Percentiles rank a stretch among this genome's conserved stretches.
Conservation (phyloP, 768 basidiomycete genomes). For the Pisolithus tinctorius region DNA sequence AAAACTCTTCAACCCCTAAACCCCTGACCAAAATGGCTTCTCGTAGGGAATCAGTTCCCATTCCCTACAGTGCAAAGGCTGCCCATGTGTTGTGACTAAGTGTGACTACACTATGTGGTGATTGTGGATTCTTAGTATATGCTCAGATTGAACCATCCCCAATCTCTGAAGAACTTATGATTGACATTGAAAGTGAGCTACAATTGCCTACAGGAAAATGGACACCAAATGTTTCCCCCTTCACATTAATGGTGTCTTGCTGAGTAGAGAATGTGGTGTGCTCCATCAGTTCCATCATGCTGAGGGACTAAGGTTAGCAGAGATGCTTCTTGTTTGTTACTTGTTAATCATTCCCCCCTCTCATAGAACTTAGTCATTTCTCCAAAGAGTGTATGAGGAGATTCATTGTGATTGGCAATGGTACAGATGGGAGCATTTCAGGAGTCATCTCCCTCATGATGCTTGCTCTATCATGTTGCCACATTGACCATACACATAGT, state of each 20-base stretch:
- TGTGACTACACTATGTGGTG: no score
- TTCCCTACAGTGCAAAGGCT: no score
- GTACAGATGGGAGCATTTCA: no score
- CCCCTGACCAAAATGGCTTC: no score
- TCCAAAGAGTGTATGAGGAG: conserved; percentile 48
- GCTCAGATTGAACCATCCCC: no score
- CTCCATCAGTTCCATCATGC: conserved; percentile 60
- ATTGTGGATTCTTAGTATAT: no score
- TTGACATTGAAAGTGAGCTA: conserved; percentile 67
- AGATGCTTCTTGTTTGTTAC: no score
- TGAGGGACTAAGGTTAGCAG: conserved; percentile 58
- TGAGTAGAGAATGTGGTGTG: no score
- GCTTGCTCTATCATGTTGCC: conserved; percentile 62
- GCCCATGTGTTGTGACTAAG: no score
- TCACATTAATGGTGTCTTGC: no score
- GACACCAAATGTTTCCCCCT: conserved; percentile 54
- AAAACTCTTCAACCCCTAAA: no score
- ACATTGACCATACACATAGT: conserved; percentile 68
- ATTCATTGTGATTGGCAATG: conserved; percentile 5
- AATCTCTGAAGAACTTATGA: conserved; percentile 50
- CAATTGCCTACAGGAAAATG: conserved; percentile 67
- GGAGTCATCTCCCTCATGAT: conserved; percentile 71
- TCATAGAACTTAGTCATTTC: conserved; percentile 53
- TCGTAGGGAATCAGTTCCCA: no score
- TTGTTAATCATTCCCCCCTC: neutral